Conservation (phyloP, 148 eudicot species). For the Vaccinium vitisidaea region DNA sequence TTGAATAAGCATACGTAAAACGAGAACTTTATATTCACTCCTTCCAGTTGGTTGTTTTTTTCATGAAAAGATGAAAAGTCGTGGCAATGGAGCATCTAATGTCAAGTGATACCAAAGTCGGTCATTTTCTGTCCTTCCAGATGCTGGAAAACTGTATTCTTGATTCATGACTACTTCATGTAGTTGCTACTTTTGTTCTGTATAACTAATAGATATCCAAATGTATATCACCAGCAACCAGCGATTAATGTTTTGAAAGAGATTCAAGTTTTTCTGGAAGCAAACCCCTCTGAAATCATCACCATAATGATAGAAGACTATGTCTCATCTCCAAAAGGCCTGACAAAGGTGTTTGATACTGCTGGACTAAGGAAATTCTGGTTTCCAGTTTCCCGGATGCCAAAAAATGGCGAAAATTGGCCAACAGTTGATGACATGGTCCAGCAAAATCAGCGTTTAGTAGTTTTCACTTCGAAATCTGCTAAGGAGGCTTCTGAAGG, state of each 20-base stretch:
- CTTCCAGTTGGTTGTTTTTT: not conserved
- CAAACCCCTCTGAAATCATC: constrained; percentile 72
- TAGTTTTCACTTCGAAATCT: constrained; percentile 88
- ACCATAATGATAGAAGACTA: constrained; percentile 94
- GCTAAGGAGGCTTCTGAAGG: constrained; percentile 82
- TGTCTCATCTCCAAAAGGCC: constrained; percentile 76
- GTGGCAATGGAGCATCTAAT: constrained; percentile 13
- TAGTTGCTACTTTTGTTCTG: not conserved
- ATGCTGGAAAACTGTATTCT: not conserved
- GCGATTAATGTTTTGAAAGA: constrained; percentile 76
- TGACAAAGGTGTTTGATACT: constrained; percentile 72
- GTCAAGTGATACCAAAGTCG: not conserved
- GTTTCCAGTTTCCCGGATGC: constrained; percentile 91
- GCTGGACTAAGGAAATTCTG: constrained; percentile 85
- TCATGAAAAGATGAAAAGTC: not conserved
- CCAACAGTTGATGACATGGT: constrained; percentile 88
- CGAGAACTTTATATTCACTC: not conserved
- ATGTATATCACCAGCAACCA: constrained; percentile 56
- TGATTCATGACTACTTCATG: not conserved
- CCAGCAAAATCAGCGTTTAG: constrained; percentile 63
- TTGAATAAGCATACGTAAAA: not conserved
- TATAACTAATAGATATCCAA: constrained; percentile 7
- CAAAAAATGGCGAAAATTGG: constrained; percentile 84
- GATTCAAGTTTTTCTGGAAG: constrained; percentile 61
- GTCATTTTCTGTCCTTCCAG: not conserved